These are phyloP conservation scores for Geotrichum carabidarum DNA, from an alignment of 1,139 yeast genomes.

Conservation along the genomic window DNA sequence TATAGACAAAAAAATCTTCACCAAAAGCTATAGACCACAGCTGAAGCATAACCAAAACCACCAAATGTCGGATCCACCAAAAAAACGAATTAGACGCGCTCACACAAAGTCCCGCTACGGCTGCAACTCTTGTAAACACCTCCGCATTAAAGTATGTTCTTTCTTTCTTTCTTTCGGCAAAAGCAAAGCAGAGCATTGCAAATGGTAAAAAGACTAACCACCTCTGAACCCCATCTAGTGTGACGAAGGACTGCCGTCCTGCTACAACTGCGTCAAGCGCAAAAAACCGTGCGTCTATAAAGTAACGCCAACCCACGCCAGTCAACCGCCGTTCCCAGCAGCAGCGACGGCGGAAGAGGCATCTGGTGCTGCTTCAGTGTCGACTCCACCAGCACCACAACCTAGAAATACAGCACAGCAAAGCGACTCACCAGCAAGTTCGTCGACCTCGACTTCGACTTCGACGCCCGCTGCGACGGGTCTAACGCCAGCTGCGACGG, in stretches of 20 bases:
- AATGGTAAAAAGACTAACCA: no score
- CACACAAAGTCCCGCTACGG: conserved; percentile 19
- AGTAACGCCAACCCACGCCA: background rate
- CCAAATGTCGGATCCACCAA: conserved; percentile 1
- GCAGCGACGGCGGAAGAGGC: no score
- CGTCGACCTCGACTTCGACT: no score
- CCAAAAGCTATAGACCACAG: background rate
- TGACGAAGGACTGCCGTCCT: conserved; percentile 15
- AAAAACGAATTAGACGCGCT: conserved; percentile 16
- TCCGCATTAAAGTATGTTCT: conserved; percentile 15
- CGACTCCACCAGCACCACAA: no score
- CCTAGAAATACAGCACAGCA: no score
- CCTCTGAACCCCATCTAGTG: conserved; percentile 4
- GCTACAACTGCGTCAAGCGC: conserved; percentile 16
- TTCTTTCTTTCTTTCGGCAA: background rate
- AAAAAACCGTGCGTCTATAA: conserved; percentile 15
- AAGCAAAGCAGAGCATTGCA: background rate
- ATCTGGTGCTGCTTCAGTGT: no score
- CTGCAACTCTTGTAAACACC: conserved; percentile 18
- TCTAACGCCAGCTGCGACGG: no score
- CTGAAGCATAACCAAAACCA: no score
- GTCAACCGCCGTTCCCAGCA: no score
- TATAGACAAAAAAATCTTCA: background rate
- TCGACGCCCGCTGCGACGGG: no score
- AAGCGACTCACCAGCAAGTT: no score